A percentile compares a stretch with the other conserved stretches of the same genome.
phyloP scores from a whole-genome alignment of 345 rosid species.

The Anacardium occidentale region DNA sequence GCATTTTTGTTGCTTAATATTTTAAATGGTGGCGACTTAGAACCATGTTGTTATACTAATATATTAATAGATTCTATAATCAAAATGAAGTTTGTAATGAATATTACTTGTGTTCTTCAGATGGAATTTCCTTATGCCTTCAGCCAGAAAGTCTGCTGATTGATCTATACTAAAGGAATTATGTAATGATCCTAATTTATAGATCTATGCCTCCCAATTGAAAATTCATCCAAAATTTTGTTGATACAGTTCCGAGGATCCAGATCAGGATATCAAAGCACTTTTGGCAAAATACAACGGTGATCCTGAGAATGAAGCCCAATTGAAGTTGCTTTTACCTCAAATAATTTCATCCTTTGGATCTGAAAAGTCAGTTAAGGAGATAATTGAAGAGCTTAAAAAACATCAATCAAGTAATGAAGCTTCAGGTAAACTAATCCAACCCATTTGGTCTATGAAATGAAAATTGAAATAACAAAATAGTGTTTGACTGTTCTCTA shows the following conservation, averaged over 20 bases:
- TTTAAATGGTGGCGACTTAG: conserved; percentile 6
- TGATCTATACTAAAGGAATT: not conserved
- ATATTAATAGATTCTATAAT: not conserved
- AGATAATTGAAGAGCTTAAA: conserved; percentile 67
- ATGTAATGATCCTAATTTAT: not conserved
- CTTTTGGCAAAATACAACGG: conserved; percentile 55
- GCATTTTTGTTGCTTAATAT: not conserved
- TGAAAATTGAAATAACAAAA: not conserved
- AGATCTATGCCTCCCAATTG: not conserved
- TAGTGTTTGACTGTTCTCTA: not conserved
- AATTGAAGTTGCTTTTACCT: conserved; percentile 63
- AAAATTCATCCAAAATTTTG: not conserved
- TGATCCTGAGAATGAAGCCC: conserved; percentile 58
- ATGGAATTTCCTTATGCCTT: not conserved
- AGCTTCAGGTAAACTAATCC: conserved; percentile 47
- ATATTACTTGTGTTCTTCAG: conserved; percentile 5
- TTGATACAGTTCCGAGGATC: conserved; percentile 64
- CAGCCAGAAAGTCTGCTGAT: not conserved
- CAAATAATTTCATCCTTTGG: conserved; percentile 65
- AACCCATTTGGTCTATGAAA: not conserved
- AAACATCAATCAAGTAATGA: conserved; percentile 58
- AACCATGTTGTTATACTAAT: not conserved
- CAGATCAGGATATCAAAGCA: conserved; percentile 51
- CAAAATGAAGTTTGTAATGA: conserved; percentile 6
- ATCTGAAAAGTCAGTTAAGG: conserved; percentile 55